Conservation (phyloP, 352 stramenopile species). For the Globisporangium spiculum region DNA sequence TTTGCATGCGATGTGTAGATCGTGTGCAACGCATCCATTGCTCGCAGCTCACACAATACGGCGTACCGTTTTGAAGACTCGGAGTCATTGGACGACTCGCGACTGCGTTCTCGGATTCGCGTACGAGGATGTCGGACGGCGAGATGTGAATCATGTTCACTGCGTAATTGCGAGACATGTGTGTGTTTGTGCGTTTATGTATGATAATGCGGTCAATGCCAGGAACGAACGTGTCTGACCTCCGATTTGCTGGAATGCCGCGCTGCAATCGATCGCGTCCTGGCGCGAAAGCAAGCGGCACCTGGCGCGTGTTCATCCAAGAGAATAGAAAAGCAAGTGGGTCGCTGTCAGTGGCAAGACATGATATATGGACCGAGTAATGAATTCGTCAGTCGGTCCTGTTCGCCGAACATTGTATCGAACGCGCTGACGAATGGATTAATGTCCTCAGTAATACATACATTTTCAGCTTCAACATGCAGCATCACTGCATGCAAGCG, state of each 20-base stretch:
- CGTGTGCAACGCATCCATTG: not conserved
- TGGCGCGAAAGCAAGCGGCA: slow-evolving; percentile 17
- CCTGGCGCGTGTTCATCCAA: not conserved
- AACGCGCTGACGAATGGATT: not conserved
- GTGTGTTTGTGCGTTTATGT: not conserved
- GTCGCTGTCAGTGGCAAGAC: not conserved
- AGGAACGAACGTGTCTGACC: not conserved
- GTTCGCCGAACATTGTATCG: slow-evolving; percentile 4
- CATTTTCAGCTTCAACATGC: not conserved
- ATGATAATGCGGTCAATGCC: not conserved
- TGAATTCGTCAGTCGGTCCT: not conserved
- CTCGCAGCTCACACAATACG: not conserved
- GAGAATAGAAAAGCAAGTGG: not conserved
- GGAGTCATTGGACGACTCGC: slow-evolving; percentile 4
- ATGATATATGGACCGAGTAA: not conserved
- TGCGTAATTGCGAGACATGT: not conserved
- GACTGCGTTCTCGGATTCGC: not conserved
- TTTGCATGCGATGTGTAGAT: too few relatives aligned
- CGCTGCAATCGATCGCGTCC: slow-evolving; percentile 8
- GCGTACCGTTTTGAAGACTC: slow-evolving; percentile 7
- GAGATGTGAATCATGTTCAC: slow-evolving; percentile 8
- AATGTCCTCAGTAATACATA: not conserved
- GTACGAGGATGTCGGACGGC: slow-evolving; percentile 8
- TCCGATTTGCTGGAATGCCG: slow-evolving; percentile 16
- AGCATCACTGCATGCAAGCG: not conserved